Conservation (phyloP, 768 basidiomycete genomes). For the Pisolithus marmoratus region DNA sequence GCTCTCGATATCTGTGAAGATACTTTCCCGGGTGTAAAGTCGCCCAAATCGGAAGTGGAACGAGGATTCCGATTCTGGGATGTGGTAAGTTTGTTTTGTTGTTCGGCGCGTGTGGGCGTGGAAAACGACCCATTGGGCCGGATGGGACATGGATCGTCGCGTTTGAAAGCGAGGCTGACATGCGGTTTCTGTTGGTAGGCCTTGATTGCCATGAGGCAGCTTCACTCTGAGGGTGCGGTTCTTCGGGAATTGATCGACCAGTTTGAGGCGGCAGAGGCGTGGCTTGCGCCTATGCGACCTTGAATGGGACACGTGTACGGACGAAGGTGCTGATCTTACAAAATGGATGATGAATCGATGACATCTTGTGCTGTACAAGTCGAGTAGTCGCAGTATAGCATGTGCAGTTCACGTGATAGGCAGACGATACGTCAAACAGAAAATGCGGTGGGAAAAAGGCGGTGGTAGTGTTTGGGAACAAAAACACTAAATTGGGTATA, state of each 20-base stretch:
- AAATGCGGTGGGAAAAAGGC: neutral
- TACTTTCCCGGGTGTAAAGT: slow-evolving; percentile 89
- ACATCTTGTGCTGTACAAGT: too few relatives aligned
- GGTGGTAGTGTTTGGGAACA: neutral
- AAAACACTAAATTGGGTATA: neutral
- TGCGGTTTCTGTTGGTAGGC: slow-evolving; percentile 41
- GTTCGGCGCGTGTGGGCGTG: neutral
- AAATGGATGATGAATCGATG: too few relatives aligned
- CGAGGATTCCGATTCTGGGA: slow-evolving; percentile 99
- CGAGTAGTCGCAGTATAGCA: too few relatives aligned
- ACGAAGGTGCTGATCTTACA: too few relatives aligned
- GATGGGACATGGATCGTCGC: slow-evolving; percentile 1
- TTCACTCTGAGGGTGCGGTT: slow-evolving; percentile 79
- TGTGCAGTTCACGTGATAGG: too few relatives aligned
- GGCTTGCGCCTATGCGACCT: slow-evolving; percentile 89
- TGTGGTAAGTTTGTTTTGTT: slow-evolving; percentile 56
- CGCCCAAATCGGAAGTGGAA: slow-evolving; percentile 83
- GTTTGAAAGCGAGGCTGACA: slow-evolving; percentile 20
- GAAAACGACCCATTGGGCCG: neutral
- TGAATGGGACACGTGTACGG: slow-evolving; percentile 30
- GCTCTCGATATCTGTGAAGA: slow-evolving; percentile 91
- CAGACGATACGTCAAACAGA: neutral
- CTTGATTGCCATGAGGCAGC: slow-evolving; percentile 82
- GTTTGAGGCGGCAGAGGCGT: slow-evolving; percentile 93
- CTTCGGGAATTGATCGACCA: slow-evolving; percentile 86